phyloP scores from a whole-genome alignment of 2,329 filamentous ascomycete species.

The Periconia sp. region DNA sequence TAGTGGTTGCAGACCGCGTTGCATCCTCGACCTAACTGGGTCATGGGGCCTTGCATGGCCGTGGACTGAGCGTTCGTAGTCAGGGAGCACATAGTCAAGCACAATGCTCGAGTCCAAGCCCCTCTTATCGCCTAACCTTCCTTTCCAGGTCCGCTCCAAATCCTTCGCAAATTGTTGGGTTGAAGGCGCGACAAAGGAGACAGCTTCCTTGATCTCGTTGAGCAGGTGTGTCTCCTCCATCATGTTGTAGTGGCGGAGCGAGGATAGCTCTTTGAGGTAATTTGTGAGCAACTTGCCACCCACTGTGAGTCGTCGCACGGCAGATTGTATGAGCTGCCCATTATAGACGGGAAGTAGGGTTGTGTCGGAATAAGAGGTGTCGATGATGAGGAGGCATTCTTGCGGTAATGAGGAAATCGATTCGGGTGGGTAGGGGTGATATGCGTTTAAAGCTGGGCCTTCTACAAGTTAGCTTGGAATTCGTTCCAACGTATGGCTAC shows the following conservation, averaged over 20 bases:
- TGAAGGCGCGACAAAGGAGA: constrained; percentile 81
- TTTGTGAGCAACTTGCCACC: constrained; percentile 95
- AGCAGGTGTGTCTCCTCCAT: constrained; percentile 91
- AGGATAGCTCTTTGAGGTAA: constrained; percentile 86
- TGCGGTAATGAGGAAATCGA: constrained; percentile 61
- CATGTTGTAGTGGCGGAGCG: constrained; percentile 92
- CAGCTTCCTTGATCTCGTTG: constrained; percentile 92
- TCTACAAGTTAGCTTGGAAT: constrained; percentile 6
- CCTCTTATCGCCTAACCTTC: constrained; percentile 61
- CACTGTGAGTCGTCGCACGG: constrained; percentile 83
- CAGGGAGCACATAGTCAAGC: constrained; percentile 90
- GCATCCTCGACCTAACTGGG: constrained; percentile 63
- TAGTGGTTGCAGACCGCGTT: constrained; percentile 55
- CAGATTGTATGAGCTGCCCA: constrained; percentile 79
- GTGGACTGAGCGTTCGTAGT: constrained; percentile 68
- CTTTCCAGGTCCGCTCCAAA: constrained; percentile 83
- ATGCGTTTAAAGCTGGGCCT: constrained; percentile 80
- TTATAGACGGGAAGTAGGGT: constrained; percentile 85
- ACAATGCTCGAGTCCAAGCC: constrained; percentile 65
- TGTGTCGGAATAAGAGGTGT: constrained; percentile 92
- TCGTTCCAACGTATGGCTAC: neutral
- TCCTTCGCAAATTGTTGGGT: constrained; percentile 67
- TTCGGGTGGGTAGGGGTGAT: constrained; percentile 62
- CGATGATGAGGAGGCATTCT: constrained; percentile 86
- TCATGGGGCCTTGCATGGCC: constrained; percentile 82